phyloP scores from a whole-genome alignment of 148 eudicot species.

The Heliosperma pusillum region DNA sequence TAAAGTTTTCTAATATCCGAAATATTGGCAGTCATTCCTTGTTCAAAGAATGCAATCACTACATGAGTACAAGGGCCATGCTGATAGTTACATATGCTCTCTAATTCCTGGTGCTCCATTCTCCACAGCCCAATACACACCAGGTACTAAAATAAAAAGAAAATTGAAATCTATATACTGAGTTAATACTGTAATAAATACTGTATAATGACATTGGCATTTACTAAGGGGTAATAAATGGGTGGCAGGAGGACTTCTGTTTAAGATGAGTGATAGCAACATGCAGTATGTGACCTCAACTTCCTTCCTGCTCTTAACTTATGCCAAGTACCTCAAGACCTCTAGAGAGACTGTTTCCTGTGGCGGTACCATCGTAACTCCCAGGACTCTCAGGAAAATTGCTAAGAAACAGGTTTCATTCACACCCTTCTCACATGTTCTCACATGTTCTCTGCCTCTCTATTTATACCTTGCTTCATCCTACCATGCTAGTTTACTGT shows the following conservation, averaged over 20 bases:
- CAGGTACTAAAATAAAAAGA: constrained; percentile 34
- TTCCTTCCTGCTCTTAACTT: constrained; percentile 63
- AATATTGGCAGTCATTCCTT: constrained; percentile 46
- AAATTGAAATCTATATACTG: too few relatives aligned
- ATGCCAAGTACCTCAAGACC: constrained; percentile 70
- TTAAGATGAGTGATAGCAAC: constrained; percentile 65
- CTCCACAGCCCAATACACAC: constrained; percentile 71
- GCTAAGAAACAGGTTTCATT: constrained; percentile 68
- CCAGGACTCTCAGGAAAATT: constrained; percentile 46
- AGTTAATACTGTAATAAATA: too few relatives aligned
- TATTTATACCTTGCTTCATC: not conserved
- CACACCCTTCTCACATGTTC: not conserved
- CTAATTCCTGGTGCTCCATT: constrained; percentile 62
- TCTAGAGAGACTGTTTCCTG: constrained; percentile 54
- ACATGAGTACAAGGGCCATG: constrained; percentile 64
- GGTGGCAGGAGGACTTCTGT: constrained; percentile 61
- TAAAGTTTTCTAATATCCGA: too few relatives aligned
- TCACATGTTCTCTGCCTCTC: not conserved
- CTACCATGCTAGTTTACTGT: too few relatives aligned
- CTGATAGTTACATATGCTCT: constrained; percentile 73
- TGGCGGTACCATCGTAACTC: constrained; percentile 47
- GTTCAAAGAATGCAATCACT: constrained; percentile 57
- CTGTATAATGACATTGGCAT: not conserved
- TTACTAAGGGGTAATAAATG: constrained; percentile 13
- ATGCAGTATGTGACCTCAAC: constrained; percentile 86